These are phyloP conservation scores for Alternaria triticimaculans DNA, from an alignment of 2,329 filamentous ascomycete genomes.

Conservation along the genomic window DNA sequence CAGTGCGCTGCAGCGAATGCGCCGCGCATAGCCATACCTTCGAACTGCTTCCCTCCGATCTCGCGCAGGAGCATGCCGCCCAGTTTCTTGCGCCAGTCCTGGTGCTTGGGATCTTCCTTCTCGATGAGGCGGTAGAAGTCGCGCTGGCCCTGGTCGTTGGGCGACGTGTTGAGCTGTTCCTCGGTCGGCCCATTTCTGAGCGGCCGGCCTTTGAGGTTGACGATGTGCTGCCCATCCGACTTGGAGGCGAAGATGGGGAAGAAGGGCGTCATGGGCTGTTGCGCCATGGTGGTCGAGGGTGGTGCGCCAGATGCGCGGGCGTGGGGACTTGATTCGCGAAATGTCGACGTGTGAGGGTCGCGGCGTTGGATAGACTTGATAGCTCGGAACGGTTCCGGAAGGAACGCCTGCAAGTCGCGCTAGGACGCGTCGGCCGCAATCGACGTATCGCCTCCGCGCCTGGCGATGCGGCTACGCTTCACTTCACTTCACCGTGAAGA, in stretches of 20 bases:
- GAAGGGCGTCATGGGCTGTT: conserved; percentile 52
- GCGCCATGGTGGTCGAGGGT: conserved; percentile 32
- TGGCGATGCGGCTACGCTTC: background rate
- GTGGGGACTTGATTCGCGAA: background rate
- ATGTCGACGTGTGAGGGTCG: background rate
- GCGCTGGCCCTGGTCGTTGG: conserved; percentile 60
- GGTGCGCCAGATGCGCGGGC: conserved; percentile 9
- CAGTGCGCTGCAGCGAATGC: conserved; percentile 31
- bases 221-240: conserved; percentile 58
- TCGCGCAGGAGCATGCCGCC: conserved; percentile 64
- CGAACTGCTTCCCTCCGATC: conserved; percentile 49
- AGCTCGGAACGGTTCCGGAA: conserved; percentile 2
- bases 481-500: conserved; percentile 10
- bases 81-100: conserved; percentile 66
- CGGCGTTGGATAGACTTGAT: background rate
- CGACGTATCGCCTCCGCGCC: background rate
- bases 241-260: conserved; percentile 56
- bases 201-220: conserved; percentile 57
- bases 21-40: conserved; percentile 26
- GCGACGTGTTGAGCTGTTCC: conserved; percentile 59
- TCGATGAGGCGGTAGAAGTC: conserved; percentile 62
- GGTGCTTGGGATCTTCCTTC: conserved; percentile 59
- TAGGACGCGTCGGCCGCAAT: conserved; percentile 7
- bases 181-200: conserved; percentile 60
- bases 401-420: conserved; percentile 1